These are phyloP conservation scores for Mortierella sp. DNA, from an alignment of 371 early-diverging fungal species.

Conservation along the genomic window DNA sequence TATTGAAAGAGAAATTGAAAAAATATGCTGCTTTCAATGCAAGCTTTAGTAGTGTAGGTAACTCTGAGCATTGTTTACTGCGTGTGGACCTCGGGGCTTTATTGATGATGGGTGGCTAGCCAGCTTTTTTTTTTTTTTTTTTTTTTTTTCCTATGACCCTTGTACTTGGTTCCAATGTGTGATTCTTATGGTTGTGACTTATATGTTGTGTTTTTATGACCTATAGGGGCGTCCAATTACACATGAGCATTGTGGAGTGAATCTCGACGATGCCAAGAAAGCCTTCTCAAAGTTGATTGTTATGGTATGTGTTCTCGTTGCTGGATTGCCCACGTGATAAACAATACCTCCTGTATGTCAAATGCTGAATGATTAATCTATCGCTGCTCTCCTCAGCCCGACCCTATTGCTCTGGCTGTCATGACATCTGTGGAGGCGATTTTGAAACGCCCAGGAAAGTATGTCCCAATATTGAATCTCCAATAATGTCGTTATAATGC, in stretches of 20 bases:
- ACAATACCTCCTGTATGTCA: slow-evolving; percentile 8
- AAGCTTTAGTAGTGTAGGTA: slow-evolving; percentile 77
- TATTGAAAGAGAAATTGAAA: slow-evolving; percentile 70
- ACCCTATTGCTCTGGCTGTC: slow-evolving; percentile 69
- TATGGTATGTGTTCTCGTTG: slow-evolving; percentile 63
- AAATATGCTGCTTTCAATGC: slow-evolving; percentile 79
- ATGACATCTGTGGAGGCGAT: slow-evolving; percentile 83
- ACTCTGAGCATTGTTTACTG: neutral
- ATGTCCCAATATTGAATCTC: slow-evolving; percentile 23
- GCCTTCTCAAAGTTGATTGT: slow-evolving; percentile 76
- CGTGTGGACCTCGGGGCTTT: neutral
- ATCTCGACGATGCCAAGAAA: slow-evolving; percentile 74
- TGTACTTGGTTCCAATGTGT: no score
- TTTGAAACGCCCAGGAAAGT: slow-evolving; percentile 84
- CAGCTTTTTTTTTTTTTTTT: neutral
- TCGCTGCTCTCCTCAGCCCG: slow-evolving; percentile 27
- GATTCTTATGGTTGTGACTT: no score
- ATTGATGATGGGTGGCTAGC: neutral
- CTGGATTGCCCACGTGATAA: neutral
- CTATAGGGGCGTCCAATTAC: slow-evolving; percentile 66
- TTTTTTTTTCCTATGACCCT: neutral
- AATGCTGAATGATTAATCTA: neutral
- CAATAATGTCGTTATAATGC: neutral
- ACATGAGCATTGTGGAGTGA: slow-evolving; percentile 75
- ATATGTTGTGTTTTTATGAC: slow-evolving; percentile 5